Conservation (phyloP, 306 rosid genomes). For the Astragalus membranaceus region DNA sequence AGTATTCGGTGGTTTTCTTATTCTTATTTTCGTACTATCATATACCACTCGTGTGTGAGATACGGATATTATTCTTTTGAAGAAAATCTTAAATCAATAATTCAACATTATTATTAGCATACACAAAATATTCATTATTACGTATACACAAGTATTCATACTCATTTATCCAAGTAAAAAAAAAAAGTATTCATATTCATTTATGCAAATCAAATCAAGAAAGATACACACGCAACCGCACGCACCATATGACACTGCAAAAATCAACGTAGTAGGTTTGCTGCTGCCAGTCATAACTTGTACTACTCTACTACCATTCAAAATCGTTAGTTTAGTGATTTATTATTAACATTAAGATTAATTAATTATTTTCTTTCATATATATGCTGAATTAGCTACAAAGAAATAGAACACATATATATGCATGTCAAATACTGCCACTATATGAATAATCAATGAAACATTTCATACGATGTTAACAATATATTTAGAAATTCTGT, state of each 20-base stretch:
- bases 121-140: neutral
- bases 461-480: neutral
- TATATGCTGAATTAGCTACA: neutral
- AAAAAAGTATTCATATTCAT: neutral
- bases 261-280: conserved; percentile 20
- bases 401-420: neutral
- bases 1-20: conserved; percentile 22
- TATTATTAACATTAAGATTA: neutral
- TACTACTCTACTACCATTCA: neutral
- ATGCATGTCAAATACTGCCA: conserved; percentile 4
- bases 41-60: conserved; percentile 22
- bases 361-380: neutral
- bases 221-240: conserved; percentile 36
- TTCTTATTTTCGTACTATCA: neutral
- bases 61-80: neutral
- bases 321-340: neutral
- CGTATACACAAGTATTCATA: neutral
- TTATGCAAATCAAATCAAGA: conserved; percentile 22
- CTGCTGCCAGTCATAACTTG: conserved; percentile 7
- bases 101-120: conserved; percentile 7
- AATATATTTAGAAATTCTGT: conserved; percentile 11
- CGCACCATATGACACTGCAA: conserved; percentile 25
- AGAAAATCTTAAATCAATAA: conserved; percentile 22
- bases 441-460: neutral
- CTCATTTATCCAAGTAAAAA: no score